Evolutionary conservation across 2,329 filamentous ascomycete genomes (phyloP), one percentile per base, ranked within the genome.

Genomic region (Neofusicoccum umdonicola): DNA sequence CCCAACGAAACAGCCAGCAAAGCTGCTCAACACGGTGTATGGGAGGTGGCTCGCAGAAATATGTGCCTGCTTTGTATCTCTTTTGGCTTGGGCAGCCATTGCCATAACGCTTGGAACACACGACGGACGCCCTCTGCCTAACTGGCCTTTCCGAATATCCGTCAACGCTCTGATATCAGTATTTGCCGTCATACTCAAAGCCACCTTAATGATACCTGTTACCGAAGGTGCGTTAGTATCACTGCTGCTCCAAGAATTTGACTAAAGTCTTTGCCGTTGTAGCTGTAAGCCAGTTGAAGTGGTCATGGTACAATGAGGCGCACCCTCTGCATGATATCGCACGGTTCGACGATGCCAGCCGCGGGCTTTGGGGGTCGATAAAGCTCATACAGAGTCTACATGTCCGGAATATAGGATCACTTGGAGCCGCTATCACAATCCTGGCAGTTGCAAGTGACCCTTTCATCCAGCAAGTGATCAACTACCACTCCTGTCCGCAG

Each of bases 381-480:
- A 41, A 34, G 37, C 31, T 57, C 35, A 57, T 57, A 8, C 35
- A 19, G 3, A 31, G 22, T 8, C 52, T 57, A 11, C 52, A 44
- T 27, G 17, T 31, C 5, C 35, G 8, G 37, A 41, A 57, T 12
- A 22, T 57, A 2, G 52, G 22, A 44, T 42, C 52, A 17, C 52
- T 57, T 31, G 52, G 52, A 3, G 52, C 52, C 6, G 19, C 39
- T 3, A 57, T 57, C 22, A 57, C 39, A 8, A 41, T 57, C 17
- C 52, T 57, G 22, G 52, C 52, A 11, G 19, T 34, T 11, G 52
- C 52, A 34, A 57, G 52, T 27, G 52, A 57, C 13, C 52, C 52
- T n/a, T 57, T 57, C 19, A 57, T 57, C 15, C 52, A 57, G 19
- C 52, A 57, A 37, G 37, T 57, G 8, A 44, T 57, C 35, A 57